Conservation (phyloP, 371 early-diverging fungal genomes). For the Smittium culicis region DNA sequence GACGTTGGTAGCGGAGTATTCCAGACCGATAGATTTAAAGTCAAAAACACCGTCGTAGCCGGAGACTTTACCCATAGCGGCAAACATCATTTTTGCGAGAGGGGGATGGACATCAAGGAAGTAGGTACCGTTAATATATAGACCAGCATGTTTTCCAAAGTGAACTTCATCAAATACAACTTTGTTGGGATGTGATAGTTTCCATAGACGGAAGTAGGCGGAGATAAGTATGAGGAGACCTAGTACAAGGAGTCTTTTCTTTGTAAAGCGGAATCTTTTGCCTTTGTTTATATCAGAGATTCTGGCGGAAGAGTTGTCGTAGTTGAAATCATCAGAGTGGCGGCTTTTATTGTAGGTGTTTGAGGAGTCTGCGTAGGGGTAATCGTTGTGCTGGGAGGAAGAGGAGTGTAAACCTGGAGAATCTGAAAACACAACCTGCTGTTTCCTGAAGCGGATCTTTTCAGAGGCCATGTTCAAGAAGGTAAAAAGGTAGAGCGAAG, state of each 20-base stretch:
- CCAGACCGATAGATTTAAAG: constrained; percentile 70
- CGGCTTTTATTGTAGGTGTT: background rate
- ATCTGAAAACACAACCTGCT: background rate
- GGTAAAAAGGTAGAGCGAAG: too few relatives aligned
- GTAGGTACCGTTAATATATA: constrained; percentile 73
- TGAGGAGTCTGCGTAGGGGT: background rate
- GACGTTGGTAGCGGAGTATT: constrained; percentile 46
- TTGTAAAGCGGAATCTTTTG: constrained; percentile 14
- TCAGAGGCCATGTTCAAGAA: constrained; percentile 7
- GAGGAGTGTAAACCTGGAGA: background rate
- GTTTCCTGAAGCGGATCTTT: constrained; percentile 4
- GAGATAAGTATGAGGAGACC: constrained; percentile 21
- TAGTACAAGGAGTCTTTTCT: constrained; percentile 26
- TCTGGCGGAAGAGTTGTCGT: too few relatives aligned
- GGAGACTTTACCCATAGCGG: constrained; percentile 50
- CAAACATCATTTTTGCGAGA: constrained; percentile 87
- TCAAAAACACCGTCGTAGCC: constrained; percentile 81
- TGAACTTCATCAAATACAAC: constrained; percentile 87
- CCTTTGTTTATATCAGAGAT: too few relatives aligned
- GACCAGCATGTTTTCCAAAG: constrained; percentile 90
- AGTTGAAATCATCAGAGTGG: background rate
- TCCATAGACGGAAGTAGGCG: constrained; percentile 30
- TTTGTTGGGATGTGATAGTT: constrained; percentile 19
- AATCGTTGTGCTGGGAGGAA: background rate
- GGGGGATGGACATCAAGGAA: constrained; percentile 97